Evolutionary conservation across 1,139 yeast genomes (phyloP), one percentile per base, ranked within the genome.

Genomic region (Lodderomyces metapsilosis): DNA sequence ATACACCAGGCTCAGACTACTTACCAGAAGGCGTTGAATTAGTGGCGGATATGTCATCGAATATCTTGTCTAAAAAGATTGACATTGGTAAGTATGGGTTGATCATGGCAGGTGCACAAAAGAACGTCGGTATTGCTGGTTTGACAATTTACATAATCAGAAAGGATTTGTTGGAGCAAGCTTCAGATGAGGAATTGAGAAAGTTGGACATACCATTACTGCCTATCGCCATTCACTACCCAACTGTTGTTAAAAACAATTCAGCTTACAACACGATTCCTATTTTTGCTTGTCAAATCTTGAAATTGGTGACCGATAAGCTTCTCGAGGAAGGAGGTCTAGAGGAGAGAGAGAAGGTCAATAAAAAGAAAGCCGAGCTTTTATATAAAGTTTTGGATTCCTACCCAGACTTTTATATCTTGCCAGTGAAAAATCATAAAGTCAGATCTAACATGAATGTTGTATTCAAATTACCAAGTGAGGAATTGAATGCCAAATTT

Each of bases 191-290:
- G 1, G 81, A 82, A 52, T 71, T 88, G 52, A 71, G 63, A 35
- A 62, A 69, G 25, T 68, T 82, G 44, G 78, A 78, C 11, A 61
- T 88, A 20, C 95, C 97, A 6, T 68, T 89, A 48, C 70, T 84
- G 1, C 98, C 98, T 49, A 86, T 89, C 58, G 95, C 95, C 6
- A 80, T 85, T 65, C 92, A 89, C 56, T 88, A 78, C 61, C 91
- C 96, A 39, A 80, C 89, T 12, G 94, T 86, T 38, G 92, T 88
- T 40, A 78, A 79, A 55, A 88, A 89, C 70, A 86, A 91, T 68
- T 87, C 96, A 11, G 88, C 96, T 35, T 92, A 92, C 69, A 92
- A 92, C 71, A 92, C 98, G 6, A 83, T 92, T 45, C 96, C 98
- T 34, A 87, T 92, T 49, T 88, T 92, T 67, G 87, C 96, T 4